Conservation (phyloP, 2,329 filamentous ascomycete species). For the Sphaerulina vaccinii region DNA sequence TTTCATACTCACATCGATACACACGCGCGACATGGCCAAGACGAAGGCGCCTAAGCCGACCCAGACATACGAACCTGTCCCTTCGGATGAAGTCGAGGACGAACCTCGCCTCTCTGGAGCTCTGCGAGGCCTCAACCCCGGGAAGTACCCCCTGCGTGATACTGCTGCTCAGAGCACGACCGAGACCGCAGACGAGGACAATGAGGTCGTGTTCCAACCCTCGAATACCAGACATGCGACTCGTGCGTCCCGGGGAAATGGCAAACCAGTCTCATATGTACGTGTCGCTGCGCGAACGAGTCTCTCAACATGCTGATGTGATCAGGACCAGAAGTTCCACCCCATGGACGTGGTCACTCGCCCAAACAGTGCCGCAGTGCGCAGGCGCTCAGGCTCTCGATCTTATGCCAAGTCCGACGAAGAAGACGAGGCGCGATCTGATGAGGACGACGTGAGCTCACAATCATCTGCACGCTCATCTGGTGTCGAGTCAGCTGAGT, state of each 20-base stretch:
- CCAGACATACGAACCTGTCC: neutral
- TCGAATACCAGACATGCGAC: constrained; percentile 16
- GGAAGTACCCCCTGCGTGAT: constrained; percentile 8
- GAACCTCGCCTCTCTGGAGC: constrained; percentile 1
- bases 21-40: neutral
- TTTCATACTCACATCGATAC: neutral
- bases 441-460: constrained; percentile 8
- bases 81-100: neutral
- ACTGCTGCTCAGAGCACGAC: constrained; percentile 7
- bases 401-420: constrained; percentile 8
- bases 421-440: neutral
- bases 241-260: constrained; percentile 20
- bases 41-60: neutral
- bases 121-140: constrained; percentile 18
- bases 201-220: neutral
- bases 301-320: neutral
- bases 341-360: constrained; percentile 31
- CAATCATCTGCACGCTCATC: neutral
- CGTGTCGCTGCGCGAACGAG: constrained; percentile 19
- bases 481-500: constrained; percentile 3
- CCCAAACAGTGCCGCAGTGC: constrained; percentile 18
- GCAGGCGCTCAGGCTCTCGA: constrained; percentile 16
- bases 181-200: constrained; percentile 9
- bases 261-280: constrained; percentile 10
- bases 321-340: constrained; percentile 25